Evolutionary conservation across 2,329 filamentous ascomycete species (phyloP), one percentile per base, ranked within the genome.

Genomic region (Diaporthe nobilis): DNA sequence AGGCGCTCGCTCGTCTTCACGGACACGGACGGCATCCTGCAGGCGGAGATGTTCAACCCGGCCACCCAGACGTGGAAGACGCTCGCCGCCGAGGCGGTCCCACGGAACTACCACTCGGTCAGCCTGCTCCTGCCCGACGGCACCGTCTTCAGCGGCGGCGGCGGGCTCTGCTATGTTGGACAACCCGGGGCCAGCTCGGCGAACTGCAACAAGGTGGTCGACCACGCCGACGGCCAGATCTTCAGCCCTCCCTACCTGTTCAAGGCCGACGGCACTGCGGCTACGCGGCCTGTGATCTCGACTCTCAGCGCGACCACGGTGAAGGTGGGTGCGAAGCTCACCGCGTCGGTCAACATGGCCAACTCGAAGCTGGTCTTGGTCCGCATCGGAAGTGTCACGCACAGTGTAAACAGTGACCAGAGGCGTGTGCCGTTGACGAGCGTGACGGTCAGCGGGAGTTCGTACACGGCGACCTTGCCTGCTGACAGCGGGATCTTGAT

Each of bases 351-450:
- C 1, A 76, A 79, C 15, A 61, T 71, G 9, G 76, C 80, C 4
- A 76, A 80, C 1, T 20, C 82, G 47, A 80, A 80, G 3, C 85
- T 86, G 53, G 83, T 86, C 0, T 79, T 91, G 20, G 80, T 92
- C 39, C 84, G 90, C 8, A 85, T 86, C 61, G 86, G 88, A 1
- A 86, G 84, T 4, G 83, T 83, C 5, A 92, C 90, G 0, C 90
- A 91, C 79, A 86, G 88, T 1, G 85, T 91, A 65, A 89, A 92
- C 78, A 91, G 87, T 0, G 90, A 92, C 80, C 89, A 91, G 82
- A 82, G 90, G 31, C 86, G 90, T 12, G 84, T 92, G 65, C 83
- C 87, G 20, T 80, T 90, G 31, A 82, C 80, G 4, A 76, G 82
- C 8, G 78, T 79, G 5, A 71, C 72, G 17, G 74, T 77, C 6